Evolutionary conservation across 2,329 filamentous ascomycete genomes (phyloP).

Genomic region (Aspergillus neoniger): DNA sequence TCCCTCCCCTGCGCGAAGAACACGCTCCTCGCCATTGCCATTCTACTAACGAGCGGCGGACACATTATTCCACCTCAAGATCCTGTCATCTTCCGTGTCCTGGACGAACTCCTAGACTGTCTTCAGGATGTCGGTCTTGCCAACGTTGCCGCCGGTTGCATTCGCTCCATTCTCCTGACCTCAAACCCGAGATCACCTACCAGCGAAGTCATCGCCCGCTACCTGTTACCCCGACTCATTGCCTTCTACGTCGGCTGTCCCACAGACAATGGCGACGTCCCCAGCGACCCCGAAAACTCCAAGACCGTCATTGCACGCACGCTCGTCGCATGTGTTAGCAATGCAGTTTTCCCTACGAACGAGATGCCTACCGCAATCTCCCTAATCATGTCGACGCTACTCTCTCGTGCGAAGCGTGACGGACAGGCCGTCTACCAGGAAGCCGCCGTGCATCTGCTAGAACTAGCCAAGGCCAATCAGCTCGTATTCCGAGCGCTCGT

Average conservation of each 20-base stretch:
- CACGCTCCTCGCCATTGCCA: constrained; percentile 80
- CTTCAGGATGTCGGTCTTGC: constrained; percentile 63
- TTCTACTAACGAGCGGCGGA: constrained; percentile 79
- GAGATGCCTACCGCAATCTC: constrained; percentile 61
- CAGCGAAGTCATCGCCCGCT: constrained; percentile 72
- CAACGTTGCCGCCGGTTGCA: constrained; percentile 87
- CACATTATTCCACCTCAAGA: constrained; percentile 75
- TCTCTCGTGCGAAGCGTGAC: constrained; percentile 70
- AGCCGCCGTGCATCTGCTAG: constrained; percentile 74
- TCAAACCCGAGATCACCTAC: constrained; percentile 60
- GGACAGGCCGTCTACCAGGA: constrained; percentile 64
- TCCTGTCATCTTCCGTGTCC: constrained; percentile 70
- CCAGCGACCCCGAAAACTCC: constrained; percentile 71
- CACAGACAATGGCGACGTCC: constrained; percentile 60
- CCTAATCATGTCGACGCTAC: constrained; percentile 73
- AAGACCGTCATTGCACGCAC: constrained; percentile 71
- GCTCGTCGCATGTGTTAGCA: constrained; percentile 69
- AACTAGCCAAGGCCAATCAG: constrained; percentile 77
- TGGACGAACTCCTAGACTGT: constrained; percentile 83
- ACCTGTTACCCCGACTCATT: constrained; percentile 73
- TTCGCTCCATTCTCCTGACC: constrained; percentile 78
- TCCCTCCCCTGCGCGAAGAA: constrained; percentile 92
- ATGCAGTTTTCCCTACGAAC: constrained; percentile 33
- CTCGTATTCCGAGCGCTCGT: constrained; percentile 73
- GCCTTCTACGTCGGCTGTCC: constrained; percentile 64